phyloP scores from a whole-genome alignment of 495 filamentous ascomycete species.

The Lentithecium fluviatile region DNA sequence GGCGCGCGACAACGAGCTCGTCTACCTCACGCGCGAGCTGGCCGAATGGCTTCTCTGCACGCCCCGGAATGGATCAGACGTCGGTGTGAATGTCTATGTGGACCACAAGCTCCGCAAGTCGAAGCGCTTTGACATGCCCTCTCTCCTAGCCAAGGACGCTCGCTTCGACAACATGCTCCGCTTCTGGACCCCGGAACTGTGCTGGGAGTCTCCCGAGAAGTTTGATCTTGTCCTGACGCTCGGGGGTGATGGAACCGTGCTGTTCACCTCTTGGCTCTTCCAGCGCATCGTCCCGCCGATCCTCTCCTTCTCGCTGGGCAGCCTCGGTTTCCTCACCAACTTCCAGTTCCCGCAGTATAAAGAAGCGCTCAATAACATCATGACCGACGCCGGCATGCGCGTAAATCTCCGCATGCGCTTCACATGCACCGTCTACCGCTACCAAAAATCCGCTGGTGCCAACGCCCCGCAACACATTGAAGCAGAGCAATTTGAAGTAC shows the following conservation, averaged over 20 bases:
- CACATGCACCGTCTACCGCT: conserved; percentile 86
- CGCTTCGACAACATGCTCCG: conserved; percentile 74
- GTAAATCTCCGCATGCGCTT: conserved; percentile 97
- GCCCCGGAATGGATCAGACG: conserved; percentile 73
- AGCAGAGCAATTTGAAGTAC: conserved; percentile 83
- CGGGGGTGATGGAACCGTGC: conserved; percentile 87
- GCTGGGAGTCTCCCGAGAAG: conserved; percentile 82
- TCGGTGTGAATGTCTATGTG: conserved; percentile 89
- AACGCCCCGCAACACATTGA: conserved; percentile 39
- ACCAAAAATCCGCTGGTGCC: conserved; percentile 17
- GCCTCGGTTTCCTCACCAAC: conserved; percentile 87
- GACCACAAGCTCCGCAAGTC: conserved; percentile 85
- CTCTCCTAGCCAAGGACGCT: conserved; percentile 67
- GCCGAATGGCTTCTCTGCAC: conserved; percentile 82
- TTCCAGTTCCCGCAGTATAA: conserved; percentile 86
- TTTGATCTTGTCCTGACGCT: conserved; percentile 92
- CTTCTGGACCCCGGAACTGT: conserved; percentile 94
- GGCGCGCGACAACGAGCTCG: conserved; percentile 84
- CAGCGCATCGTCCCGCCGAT: conserved; percentile 89
- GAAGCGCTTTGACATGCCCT: conserved; percentile 77
- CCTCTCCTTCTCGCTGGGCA: conserved; percentile 83
- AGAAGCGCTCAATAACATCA: conserved; percentile 73
- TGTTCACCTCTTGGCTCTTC: conserved; percentile 92
- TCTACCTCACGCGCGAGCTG: conserved; percentile 80
- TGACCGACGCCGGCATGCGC: conserved; percentile 90